Conservation (phyloP, 2,329 filamentous ascomycete genomes). For the Aspergillus nomiae region DNA sequence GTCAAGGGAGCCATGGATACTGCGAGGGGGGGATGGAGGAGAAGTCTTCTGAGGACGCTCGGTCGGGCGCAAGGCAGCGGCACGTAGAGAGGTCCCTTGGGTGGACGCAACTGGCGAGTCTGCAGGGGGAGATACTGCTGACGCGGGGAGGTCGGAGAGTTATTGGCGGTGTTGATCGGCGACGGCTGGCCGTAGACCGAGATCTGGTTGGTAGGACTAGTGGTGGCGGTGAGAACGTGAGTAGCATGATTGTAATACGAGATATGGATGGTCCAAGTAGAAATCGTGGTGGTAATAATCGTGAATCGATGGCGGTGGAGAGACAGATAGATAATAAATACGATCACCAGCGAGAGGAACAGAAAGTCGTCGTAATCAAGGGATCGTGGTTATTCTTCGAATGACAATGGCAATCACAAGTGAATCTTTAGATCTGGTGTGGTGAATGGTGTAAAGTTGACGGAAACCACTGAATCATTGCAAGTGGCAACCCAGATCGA, state of each 20-base stretch:
- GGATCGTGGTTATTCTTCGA: neutral
- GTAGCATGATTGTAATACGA: constrained; percentile 27
- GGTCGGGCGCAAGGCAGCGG: constrained; percentile 63
- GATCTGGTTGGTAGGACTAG: constrained; percentile 32
- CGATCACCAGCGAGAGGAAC: neutral
- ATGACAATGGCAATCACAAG: neutral
- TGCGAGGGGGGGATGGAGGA: constrained; percentile 53
- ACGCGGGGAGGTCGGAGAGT: constrained; percentile 56
- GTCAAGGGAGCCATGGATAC: constrained; percentile 58
- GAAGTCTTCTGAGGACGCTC: constrained; percentile 52
- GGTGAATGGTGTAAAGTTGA: neutral
- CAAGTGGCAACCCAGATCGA: constrained; percentile 7
- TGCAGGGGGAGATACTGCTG: constrained; percentile 45
- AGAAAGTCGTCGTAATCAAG: neutral
- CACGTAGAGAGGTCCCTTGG: constrained; percentile 63
- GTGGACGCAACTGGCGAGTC: constrained; percentile 59
- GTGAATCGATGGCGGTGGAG: neutral
- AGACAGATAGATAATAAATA: neutral
- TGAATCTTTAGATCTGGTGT: neutral
- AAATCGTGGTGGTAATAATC: neutral
- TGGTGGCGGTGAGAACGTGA: constrained; percentile 34
- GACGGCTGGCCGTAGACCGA: constrained; percentile 44
- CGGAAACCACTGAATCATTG: neutral
- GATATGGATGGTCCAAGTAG: neutral
- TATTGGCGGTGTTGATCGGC: constrained; percentile 52